Base-by-base conservation (phyloP, 805 yeast genomes). In the Kodamaea kaohsiungensis region DNA sequence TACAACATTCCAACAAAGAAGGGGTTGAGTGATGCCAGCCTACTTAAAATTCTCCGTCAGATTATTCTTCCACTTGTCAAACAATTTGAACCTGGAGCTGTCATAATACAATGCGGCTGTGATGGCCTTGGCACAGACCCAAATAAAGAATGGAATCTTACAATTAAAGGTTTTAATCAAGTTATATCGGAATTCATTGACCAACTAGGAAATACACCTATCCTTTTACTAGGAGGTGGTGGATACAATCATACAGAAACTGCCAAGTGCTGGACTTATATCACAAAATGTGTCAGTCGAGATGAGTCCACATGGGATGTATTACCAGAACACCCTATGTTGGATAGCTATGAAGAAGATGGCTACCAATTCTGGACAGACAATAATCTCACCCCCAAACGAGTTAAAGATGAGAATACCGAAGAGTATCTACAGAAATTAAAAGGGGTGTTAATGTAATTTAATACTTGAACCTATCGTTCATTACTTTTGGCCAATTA, bases 121-220 rank as follows among this genome's bases (percentile, higher is more conserved):
- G 96, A 88, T 71, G 93, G 95, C 0, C 69, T 88, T 18, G 76
- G 79, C n/a, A 76, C 85, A 0, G 95, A 88, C 63, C 77, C 78
- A 16, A 82, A 77, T 56, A 70, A 75, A 13, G 88, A 87, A 63
- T 88, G 93, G 93, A 88, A 87, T 64, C 64, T 88, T 53, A 79
- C 87, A 0, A 76, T 84, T 7, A 65, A 67, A 40, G 88, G 87
- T 0, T 71, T 77, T 17, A 77, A 79, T 0, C 27, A 62, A 1
- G 67, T 66, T 5, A 65, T 85, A 3, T 39, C 55, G 10, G 4
- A 79, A 16, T 48, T 77, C 1, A 17, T 60, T 2, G 52, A 55
- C n/a, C 47, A 61, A 50, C 43, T 65, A 17, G 46, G 63, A 1
- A 48, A 60, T 1, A 48, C 60, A 2, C 84, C 84, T 0, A 64